Evolutionary conservation across 1,139 yeast species (phyloP).

Genomic region (Geotrichum restrictum): DNA sequence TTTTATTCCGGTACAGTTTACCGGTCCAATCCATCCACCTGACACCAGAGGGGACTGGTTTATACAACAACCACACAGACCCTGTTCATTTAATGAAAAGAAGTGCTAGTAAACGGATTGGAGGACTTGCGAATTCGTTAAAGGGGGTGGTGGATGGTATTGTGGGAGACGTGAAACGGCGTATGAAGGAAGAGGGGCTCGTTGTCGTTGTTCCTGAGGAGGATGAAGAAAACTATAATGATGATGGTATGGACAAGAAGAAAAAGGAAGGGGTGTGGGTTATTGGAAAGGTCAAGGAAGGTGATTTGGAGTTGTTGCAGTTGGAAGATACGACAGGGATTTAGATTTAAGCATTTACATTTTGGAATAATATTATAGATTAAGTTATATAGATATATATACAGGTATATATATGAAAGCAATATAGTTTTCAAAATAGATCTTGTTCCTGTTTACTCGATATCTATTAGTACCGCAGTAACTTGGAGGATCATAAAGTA

Average conservation of each 20-base stretch:
- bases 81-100: constrained; percentile 24
- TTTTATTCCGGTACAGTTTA: constrained; percentile 67
- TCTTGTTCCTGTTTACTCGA: too few species aligned
- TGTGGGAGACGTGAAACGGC: constrained; percentile 81
- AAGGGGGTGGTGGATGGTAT: constrained; percentile 88
- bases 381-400: too few species aligned
- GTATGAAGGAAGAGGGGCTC: constrained; percentile 60
- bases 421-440: too few species aligned
- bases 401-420: too few species aligned
- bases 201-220: constrained; percentile 12
- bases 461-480: too few species aligned
- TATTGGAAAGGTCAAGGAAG: constrained; percentile 35
- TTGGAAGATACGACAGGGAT: background rate
- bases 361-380: background rate
- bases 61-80: constrained; percentile 19
- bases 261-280: constrained; percentile 33
- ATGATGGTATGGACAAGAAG: too few species aligned
- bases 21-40: constrained; percentile 60
- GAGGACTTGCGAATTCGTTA: constrained; percentile 48
- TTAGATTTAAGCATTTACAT: background rate
- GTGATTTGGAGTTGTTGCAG: constrained; percentile 40
- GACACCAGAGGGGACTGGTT: constrained; percentile 45
- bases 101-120: constrained; percentile 10
- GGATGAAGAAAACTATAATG: constrained; percentile 18
- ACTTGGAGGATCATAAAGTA: too few species aligned